A percentile compares a stretch with the other conserved stretches of the same genome.
Evolutionary conservation across 495 filamentous ascomycete genomes (phyloP).

Genomic region (Neurospora sp.): DNA sequence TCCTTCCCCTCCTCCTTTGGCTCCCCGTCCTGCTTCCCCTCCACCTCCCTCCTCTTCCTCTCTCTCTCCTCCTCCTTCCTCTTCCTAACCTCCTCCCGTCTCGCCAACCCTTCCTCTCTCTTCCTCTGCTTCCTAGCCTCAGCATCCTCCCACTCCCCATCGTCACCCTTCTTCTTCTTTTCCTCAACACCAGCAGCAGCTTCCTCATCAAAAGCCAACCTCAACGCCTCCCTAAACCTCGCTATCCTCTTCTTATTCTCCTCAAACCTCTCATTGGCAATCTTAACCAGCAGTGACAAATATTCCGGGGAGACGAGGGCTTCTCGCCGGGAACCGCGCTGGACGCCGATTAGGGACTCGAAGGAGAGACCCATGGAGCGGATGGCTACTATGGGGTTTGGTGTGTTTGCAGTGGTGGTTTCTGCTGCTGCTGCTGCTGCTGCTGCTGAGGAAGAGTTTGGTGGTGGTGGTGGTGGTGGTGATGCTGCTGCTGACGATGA

Average conservation of each 20-base stretch:
- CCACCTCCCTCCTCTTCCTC: background rate
- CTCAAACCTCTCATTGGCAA: slow-evolving; percentile 68
- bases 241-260: slow-evolving; percentile 63
- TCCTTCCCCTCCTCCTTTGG: background rate
- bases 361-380: slow-evolving; percentile 70
- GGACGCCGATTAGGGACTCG: slow-evolving; percentile 65
- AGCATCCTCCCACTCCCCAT: slow-evolving; percentile 46
- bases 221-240: slow-evolving; percentile 42
- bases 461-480: slow-evolving; percentile 16
- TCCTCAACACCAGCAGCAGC: background rate
- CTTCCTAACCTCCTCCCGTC: slow-evolving; percentile 26
- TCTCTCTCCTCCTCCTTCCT: slow-evolving; percentile 2
- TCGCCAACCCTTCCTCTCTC: slow-evolving; percentile 49
- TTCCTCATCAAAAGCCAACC: slow-evolving; percentile 15
- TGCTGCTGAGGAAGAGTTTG: too few relatives aligned
- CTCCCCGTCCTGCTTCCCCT: slow-evolving; percentile 6
- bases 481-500: background rate
- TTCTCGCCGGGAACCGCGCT: slow-evolving; percentile 23
- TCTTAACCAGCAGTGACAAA: slow-evolving; percentile 50
- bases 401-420: slow-evolving; percentile 3
- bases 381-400: slow-evolving; percentile 67
- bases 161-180: slow-evolving; percentile 3
- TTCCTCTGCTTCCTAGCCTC: slow-evolving; percentile 48
- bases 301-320: slow-evolving; percentile 46
- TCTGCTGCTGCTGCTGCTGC: too few relatives aligned